A percentile compares a stretch with the other conserved stretches of the same genome.
Conservation (phyloP, 1,139 yeast species). For the Groenewaldozyma auringiensis region DNA sequence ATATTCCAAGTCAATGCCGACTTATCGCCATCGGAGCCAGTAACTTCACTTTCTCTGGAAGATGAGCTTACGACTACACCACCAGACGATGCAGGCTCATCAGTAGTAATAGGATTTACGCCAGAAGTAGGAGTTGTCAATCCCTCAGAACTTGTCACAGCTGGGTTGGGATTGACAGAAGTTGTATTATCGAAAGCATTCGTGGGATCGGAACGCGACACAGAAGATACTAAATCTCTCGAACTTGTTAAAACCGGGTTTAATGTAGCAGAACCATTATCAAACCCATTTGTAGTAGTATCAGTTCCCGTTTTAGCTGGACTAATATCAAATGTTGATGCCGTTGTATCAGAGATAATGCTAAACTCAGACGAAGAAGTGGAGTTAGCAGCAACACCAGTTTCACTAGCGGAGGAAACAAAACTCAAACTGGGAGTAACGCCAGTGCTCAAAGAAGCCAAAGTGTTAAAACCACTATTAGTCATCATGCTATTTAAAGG, state of each 20-base stretch:
- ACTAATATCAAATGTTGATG: not conserved
- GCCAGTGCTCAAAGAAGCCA: no score
- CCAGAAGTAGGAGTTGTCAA: not conserved
- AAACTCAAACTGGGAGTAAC: no score
- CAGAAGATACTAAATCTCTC: no score
- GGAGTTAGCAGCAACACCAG: no score
- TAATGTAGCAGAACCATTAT: no score
- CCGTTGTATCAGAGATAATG: not conserved
- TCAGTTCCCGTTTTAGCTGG: not conserved
- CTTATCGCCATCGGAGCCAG: not conserved
- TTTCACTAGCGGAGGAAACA: no score
- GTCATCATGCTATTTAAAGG: no score
- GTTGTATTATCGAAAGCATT: not conserved
- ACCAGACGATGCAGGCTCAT: not conserved
- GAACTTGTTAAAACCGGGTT: no score
- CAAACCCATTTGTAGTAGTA: not conserved
- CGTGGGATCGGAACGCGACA: not conserved
- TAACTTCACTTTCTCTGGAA: not conserved
- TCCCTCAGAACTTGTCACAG: not conserved
- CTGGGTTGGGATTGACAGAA: not conserved
- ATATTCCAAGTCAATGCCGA: not conserved
- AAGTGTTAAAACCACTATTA: no score
- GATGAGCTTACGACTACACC: not conserved
- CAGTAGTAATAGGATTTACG: not conserved
- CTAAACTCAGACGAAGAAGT: conserved; percentile 4